Conservation (phyloP, 495 filamentous ascomycete genomes). For the Aspergillus cavernicola region DNA sequence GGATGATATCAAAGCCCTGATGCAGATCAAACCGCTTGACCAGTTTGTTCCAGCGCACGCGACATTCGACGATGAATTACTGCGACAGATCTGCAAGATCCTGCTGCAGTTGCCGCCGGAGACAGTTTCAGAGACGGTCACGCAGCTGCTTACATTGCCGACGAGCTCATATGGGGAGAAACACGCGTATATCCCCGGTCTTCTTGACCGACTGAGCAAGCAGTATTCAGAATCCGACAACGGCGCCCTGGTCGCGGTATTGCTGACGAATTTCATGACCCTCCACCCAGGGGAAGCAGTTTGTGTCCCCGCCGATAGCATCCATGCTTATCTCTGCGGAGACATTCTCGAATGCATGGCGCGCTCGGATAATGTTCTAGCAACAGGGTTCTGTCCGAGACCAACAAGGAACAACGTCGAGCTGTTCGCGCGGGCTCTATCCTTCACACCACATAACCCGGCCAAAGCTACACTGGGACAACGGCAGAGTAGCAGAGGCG, state of each 20-base stretch:
- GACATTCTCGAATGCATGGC: conserved; percentile 88
- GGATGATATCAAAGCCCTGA: conserved; percentile 26
- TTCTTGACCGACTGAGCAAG: conserved; percentile 60
- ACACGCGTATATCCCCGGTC: conserved; percentile 56
- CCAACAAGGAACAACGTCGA: conserved; percentile 60
- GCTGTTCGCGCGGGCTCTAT: conserved; percentile 57
- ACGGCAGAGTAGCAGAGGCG: too few relatives aligned
- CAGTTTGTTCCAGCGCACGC: conserved; percentile 48
- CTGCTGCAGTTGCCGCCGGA: conserved; percentile 54
- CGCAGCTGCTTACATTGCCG: conserved; percentile 45
- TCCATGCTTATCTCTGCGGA: conserved; percentile 73
- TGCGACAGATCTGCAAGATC: conserved; percentile 56
- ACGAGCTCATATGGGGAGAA: conserved; percentile 47
- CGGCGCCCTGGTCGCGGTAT: conserved; percentile 61
- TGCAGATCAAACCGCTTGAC: conserved; percentile 52
- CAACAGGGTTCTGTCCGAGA: conserved; percentile 68
- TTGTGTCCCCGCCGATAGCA: conserved; percentile 73
- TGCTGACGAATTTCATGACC: conserved; percentile 70
- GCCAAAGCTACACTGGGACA: too few relatives aligned
- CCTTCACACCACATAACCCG: conserved; percentile 58
- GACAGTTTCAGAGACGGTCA: conserved; percentile 46
- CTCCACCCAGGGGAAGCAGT: conserved; percentile 64
- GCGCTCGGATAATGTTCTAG: conserved; percentile 74
- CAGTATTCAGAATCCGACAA: conserved; percentile 56
- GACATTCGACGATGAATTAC: conserved; percentile 54